phyloP scores from a whole-genome alignment of 2,329 filamentous ascomycete species.

The Zymoseptoria passerinii region DNA sequence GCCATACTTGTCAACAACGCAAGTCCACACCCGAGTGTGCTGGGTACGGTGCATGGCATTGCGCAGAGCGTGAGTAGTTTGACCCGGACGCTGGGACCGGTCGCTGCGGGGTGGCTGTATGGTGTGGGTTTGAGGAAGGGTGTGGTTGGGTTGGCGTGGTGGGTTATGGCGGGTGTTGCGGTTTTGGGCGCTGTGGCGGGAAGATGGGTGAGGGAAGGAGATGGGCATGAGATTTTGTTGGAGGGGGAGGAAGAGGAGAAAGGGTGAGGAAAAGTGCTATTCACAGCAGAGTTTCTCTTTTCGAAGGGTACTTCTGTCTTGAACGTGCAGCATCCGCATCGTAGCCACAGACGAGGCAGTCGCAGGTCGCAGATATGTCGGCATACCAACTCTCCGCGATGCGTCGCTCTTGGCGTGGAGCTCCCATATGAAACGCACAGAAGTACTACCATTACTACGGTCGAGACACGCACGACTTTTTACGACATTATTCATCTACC shows the following conservation, averaged over 20 bases:
- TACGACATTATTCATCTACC: no score
- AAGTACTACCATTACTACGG: no score
- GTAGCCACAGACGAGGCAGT: no score
- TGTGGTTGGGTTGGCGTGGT: constrained; percentile 51
- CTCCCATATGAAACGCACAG: no score
- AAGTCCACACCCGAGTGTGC: constrained; percentile 47
- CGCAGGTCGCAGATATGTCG: no score
- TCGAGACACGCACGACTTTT: no score
- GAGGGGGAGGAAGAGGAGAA: constrained; percentile 37
- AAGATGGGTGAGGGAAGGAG: constrained; percentile 54
- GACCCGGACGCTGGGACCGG: constrained; percentile 48
- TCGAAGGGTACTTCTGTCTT: no score
- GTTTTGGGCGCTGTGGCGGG: constrained; percentile 50
- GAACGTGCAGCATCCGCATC: no score
- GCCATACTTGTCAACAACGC: constrained; percentile 55
- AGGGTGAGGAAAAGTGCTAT: background rate
- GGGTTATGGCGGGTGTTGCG: constrained; percentile 47
- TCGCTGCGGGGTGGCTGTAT: constrained; percentile 45
- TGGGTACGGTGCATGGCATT: constrained; percentile 52
- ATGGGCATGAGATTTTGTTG: constrained; percentile 51
- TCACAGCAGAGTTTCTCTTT: background rate
- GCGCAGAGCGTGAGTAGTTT: constrained; percentile 49
- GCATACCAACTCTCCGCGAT: no score
- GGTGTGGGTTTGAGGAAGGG: constrained; percentile 45
- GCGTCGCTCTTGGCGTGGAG: no score